These are phyloP conservation scores for Talinum fruticosum DNA, from an alignment of 148 eudicot species.

Conservation along the genomic window DNA sequence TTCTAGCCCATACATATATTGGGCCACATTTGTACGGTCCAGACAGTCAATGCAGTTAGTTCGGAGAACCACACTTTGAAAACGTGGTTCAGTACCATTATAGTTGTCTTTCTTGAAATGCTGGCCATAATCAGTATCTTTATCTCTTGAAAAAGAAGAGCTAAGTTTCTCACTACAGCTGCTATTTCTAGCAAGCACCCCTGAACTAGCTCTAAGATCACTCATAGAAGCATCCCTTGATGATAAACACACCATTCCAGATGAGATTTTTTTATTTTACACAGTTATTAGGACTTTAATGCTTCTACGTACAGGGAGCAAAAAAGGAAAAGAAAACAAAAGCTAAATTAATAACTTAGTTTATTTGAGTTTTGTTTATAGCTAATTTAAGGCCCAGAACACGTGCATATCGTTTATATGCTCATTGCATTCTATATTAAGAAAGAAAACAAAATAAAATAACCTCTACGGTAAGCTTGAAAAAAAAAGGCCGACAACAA, in stretches of 20 bases:
- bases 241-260: conserved; percentile 21
- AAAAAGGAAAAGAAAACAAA: background rate
- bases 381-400: background rate
- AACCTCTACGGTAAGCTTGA: too few species aligned
- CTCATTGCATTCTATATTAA: too few species aligned
- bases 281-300: background rate
- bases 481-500: too few species aligned
- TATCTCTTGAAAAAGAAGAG: conserved; percentile 46
- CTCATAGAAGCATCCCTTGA: conserved; percentile 66
- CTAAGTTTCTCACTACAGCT: conserved; percentile 48
- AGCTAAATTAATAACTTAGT: too few species aligned
- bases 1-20: conserved; percentile 91
- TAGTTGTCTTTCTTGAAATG: conserved; percentile 33
- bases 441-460: too few species aligned
- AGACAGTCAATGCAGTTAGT: conserved; percentile 97
- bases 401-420: too few species aligned
- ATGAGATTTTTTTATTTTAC: too few species aligned
- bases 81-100: conserved; percentile 47
- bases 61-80: conserved; percentile 88
- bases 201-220: conserved; percentile 63
- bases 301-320: background rate
- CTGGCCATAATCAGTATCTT: conserved; percentile 40
- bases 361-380: background rate
- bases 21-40: conserved; percentile 99
- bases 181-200: conserved; percentile 55